Base-by-base conservation (phyloP, 306 rosid species). In the Glycine latifolia region DNA sequence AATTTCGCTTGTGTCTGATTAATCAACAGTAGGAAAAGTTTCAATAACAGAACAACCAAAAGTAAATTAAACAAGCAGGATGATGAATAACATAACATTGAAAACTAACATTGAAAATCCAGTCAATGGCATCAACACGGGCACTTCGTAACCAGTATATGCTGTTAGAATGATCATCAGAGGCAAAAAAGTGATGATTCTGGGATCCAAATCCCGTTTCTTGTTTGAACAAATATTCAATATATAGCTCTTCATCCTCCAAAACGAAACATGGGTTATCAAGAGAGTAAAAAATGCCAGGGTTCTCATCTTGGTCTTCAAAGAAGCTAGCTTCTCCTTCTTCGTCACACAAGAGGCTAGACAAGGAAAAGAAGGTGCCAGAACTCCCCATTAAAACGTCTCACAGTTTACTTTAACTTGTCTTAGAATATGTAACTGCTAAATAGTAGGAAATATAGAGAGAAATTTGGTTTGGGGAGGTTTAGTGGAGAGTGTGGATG, bases 61-160 rank as follows among this genome's bases (percentile, higher is more conserved):
- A 44, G 11, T 54, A 49, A 50, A 81, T 2, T 3, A 56, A 16
- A 10, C 33, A 75, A 0, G 10, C 10, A 70, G 0, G 10, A 17
- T 5, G n/a, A 37, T 1, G 5, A 8, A 54, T 31, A 63, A 26
- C 87, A 20, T 20, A 26, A 26, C 31, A 93, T 39, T 48, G 80
- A 70, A 77, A 72, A 93, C 99, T 20, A 83, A 92, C 99, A 83
- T 88, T 88, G 90, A 91, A 87, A 95, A 93, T 88, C 99, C 99
- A 95, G 16, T 90, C 84, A 76, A 91, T 81, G 69, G 94, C 88
- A 77, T 88, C 86, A 26, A 87, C 69, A 16, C 98, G 99, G 68
- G 87, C 91, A 81, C 41, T 70, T 71, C 77, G 81, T 67, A 91
- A 80, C 94, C 90, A 89, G 73, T 3, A 62, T 67, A 35, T 70